Evolutionary conservation across 2,329 filamentous ascomycete genomes (phyloP), one percentile per base, ranked within the genome.

Genomic region (Cladophialophora immunda): DNA sequence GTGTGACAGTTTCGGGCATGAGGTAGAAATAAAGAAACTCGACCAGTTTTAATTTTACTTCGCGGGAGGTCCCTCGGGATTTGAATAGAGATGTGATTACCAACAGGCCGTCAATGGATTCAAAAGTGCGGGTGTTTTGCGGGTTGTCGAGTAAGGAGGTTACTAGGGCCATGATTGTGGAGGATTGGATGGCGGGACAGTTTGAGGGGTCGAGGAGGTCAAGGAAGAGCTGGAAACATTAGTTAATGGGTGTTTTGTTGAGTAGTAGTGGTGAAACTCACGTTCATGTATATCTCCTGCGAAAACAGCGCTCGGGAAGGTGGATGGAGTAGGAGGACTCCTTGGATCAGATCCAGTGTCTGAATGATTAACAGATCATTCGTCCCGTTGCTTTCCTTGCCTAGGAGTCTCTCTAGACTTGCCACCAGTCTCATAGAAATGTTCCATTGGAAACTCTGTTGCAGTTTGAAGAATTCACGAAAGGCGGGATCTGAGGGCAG

Each of bases 11-110:
- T 81, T 99, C 95, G 58, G 94, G 94, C 90, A 98, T 97, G 73
- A 99, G 89, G 79, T 98, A 99, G 80, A 98, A 98, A 83, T 98
- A 98, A 59, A 99, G 82, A 77, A 98, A 98, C 79, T 98, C 95
- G 73, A 97, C 90, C n/a, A 97, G 88, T 79, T 97, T 95, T 76
- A 97, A 87, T 82, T 97, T 97, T 71, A 98, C 94, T 74, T 94
- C 92, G 68, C 93, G 89, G 27, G 89, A 89, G 3, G 94, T 97
- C 71, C 89, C 88, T 68, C 93, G 89, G 70, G 91, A 92, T 79
- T 96, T 97, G 87, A 98, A 97, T 58, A 98, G 86, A 9, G 92
- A 94, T 1, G 94, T 97, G 54, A 98, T 89, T 1, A 93, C 95
- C 47, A 97, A 87, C 4, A 99, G 87, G 63, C 95, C 95, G 77